Evolutionary conservation across 331 rosid genomes (phyloP).

Genomic region (Spiraea crenata): DNA sequence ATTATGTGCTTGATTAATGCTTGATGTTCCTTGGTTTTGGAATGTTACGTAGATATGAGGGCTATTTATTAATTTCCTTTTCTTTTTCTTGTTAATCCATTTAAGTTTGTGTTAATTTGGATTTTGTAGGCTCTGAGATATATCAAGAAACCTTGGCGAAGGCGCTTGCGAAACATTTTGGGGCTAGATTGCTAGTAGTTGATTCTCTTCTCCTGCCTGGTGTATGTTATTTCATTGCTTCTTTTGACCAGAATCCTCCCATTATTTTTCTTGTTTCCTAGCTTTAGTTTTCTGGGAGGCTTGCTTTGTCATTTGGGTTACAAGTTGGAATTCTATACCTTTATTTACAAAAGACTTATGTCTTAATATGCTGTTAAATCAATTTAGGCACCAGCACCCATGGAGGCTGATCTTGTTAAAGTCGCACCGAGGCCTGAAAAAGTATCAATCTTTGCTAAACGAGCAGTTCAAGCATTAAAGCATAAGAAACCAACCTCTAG

Average conservation of each 20-base stretch:
- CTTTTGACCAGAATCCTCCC: constrained; percentile 13
- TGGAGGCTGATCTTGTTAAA: constrained; percentile 62
- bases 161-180: constrained; percentile 89
- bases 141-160: constrained; percentile 84
- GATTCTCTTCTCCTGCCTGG: constrained; percentile 83
- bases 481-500: constrained; percentile 80
- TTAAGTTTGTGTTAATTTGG: not conserved
- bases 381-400: constrained; percentile 56
- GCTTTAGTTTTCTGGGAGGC: not conserved
- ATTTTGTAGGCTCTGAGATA: constrained; percentile 83
- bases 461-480: constrained; percentile 49
- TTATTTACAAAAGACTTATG: not conserved
- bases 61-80: not conserved
- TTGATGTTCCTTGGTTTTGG: too few relatives aligned
- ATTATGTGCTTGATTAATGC: too few relatives aligned
- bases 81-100: constrained; percentile 17
- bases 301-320: constrained; percentile 2
- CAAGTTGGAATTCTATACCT: not conserved
- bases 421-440: constrained; percentile 63
- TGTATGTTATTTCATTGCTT: constrained; percentile 51
- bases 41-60: too few relatives aligned
- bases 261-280: constrained; percentile 3
- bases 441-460: constrained; percentile 49
- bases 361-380: constrained; percentile 20
- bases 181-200: constrained; percentile 68